Percentiles rank a stretch among this genome's conserved stretches.
These are phyloP conservation scores for Dioszegia crocea DNA, from an alignment of 768 basidiomycete species.

Conservation along the genomic window DNA sequence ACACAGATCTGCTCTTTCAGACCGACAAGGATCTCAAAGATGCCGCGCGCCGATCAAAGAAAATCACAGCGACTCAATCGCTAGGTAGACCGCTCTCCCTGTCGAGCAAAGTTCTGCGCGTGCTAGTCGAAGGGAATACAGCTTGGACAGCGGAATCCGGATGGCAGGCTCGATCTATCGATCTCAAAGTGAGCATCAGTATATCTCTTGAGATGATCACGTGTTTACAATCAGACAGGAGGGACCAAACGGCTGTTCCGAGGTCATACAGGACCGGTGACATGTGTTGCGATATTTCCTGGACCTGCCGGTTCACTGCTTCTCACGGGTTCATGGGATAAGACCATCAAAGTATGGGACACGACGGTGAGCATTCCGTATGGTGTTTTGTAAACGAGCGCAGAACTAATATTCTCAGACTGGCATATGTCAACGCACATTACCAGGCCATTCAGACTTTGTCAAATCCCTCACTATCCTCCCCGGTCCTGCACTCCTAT, in stretches of 20 bases:
- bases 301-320: conserved; percentile 52
- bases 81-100: conserved; percentile 77
- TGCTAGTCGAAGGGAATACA: conserved; percentile 61
- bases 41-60: conserved; percentile 58
- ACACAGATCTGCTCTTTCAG: conserved; percentile 61
- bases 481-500: conserved; percentile 57
- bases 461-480: conserved; percentile 77
- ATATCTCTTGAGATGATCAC: neutral
- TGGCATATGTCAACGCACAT: conserved; percentile 65
- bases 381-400: neutral
- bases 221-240: conserved; percentile 60
- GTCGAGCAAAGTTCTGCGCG: conserved; percentile 66
- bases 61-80: conserved; percentile 65
- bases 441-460: conserved; percentile 79
- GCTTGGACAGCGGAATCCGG: conserved; percentile 90
- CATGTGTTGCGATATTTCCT: conserved; percentile 63
- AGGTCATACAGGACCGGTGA: conserved; percentile 86
- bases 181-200: conserved; percentile 63
- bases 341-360: conserved; percentile 89
- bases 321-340: conserved; percentile 93
- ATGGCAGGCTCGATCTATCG: conserved; percentile 65
- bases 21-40: conserved; percentile 67
- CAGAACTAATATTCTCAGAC: conserved; percentile 55
- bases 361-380: conserved; percentile 57
- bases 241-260: conserved; percentile 69